phyloP scores from a whole-genome alignment of 306 rosid species.

The Cucumis hystrix region DNA sequence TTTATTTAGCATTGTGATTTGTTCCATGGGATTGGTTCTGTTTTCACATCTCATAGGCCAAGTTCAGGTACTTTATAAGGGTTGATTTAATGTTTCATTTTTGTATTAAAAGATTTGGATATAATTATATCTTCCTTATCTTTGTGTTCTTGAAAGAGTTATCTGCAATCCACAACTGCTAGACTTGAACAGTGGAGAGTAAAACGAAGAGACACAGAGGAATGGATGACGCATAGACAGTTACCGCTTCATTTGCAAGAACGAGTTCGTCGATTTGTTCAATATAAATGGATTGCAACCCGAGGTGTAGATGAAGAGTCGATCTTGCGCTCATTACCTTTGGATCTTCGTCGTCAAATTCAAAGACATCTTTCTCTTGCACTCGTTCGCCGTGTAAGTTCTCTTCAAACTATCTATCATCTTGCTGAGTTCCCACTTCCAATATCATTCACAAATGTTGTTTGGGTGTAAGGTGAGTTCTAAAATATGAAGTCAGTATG shows the following conservation, averaged over 20 bases:
- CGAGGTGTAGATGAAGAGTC: conserved; percentile 86
- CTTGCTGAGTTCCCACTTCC: not conserved
- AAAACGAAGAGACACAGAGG: conserved; percentile 73
- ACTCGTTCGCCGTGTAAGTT: conserved; percentile 69
- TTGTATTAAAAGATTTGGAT: not conserved
- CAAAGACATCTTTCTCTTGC: conserved; percentile 83
- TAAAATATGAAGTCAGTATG: too few relatives aligned
- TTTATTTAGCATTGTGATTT: conserved; percentile 46
- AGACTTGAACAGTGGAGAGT: conserved; percentile 92
- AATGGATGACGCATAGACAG: conserved; percentile 96
- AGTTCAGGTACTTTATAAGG: conserved; percentile 50
- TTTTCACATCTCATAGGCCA: conserved; percentile 87
- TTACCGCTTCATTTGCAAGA: conserved; percentile 63
- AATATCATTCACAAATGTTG: not conserved
- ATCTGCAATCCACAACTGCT: conserved; percentile 66
- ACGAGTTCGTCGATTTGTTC: conserved; percentile 69
- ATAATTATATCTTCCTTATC: not conserved
- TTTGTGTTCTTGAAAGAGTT: conserved; percentile 26
- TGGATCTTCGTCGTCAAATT: conserved; percentile 72
- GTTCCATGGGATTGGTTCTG: conserved; percentile 56
- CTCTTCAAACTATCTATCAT: not conserved
- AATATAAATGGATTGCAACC: conserved; percentile 82
- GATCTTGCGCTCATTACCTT: conserved; percentile 54
- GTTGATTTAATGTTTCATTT: not conserved
- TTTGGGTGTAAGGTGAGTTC: too few relatives aligned